Base-by-base conservation (phyloP, 2,329 filamentous ascomycete genomes). In the Hypoxylon sp. region DNA sequence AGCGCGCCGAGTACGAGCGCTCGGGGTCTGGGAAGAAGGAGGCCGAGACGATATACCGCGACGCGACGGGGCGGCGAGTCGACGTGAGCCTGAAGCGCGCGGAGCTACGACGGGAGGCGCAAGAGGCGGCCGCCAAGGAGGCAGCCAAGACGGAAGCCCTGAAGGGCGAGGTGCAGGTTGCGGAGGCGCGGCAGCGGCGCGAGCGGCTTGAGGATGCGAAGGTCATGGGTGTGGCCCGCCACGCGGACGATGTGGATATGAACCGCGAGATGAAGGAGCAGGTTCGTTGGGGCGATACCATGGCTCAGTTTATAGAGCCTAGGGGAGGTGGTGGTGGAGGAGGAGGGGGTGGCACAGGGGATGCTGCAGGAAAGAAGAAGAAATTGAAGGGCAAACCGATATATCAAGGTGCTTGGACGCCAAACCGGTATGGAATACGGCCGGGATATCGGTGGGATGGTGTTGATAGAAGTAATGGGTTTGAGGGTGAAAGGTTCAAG, bases 401-500 rank as follows among this genome's bases (percentile, higher is more conserved):
- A 3, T 99, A 97, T 69, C 76, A 84, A 53, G 94, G 93, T 0
- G 81, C 87, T 0, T 89, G 88, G 47, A 82, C 89, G 65, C 94
- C 94, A 32, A 99, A 99, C 78, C 81, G 94, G 13, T 97, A 97
- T 74, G 90, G 90, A 1, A 97, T 99, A 55, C 80, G 87, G 54
- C 94, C 94, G 0, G 95, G 94, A 0, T 91, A 96, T 75, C 79
- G 90, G 59, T 99, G 94, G 94, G 94, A 99, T 77, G 94, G 95
- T 4, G 94, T 99, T 12, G 94, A 99, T 76, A 80, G 94, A 60
- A 81, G 90, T 13, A 99, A 91, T 73, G 93, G 93, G 0, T 97
- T 97, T 69, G 94, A 99, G 75, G 88, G 84, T 56, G 88, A 97
- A 68, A 89, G 92, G 75, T 97, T 97, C 74, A 91, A 89, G 69